Conservation (phyloP, 1,284 basidiomycete species). For the Ceratobasidium sp. region DNA sequence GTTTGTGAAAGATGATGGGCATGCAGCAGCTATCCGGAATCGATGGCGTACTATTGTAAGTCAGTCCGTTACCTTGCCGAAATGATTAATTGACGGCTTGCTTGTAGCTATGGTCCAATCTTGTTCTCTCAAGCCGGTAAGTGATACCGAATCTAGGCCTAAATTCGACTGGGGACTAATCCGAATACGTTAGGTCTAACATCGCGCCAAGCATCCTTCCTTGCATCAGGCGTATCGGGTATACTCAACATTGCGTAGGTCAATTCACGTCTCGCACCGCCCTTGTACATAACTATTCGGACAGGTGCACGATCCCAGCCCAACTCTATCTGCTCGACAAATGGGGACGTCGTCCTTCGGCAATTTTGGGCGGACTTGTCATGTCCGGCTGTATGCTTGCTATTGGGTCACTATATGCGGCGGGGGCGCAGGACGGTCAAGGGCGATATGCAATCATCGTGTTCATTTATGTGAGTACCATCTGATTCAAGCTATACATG, state of each 20-base stretch:
- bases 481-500: constrained; percentile 7
- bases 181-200: constrained; percentile 47
- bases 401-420: constrained; percentile 56
- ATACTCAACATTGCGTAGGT: constrained; percentile 54
- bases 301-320: constrained; percentile 51
- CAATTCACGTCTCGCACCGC: background rate
- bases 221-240: constrained; percentile 61
- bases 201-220: constrained; percentile 55
- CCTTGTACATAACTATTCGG: background rate
- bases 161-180: background rate
- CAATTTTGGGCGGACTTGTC: constrained; percentile 55
- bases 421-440: constrained; percentile 46
- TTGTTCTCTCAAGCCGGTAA: constrained; percentile 58
- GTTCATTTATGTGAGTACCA: constrained; percentile 53
- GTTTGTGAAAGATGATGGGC: constrained; percentile 37
- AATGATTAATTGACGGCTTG: background rate
- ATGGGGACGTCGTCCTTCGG: constrained; percentile 56
- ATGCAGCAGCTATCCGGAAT: constrained; percentile 43
- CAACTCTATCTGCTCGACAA: constrained; percentile 54
- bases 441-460: constrained; percentile 57
- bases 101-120: constrained; percentile 56
- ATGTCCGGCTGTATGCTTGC: constrained; percentile 52
- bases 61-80: background rate
- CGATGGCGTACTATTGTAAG: constrained; percentile 42
- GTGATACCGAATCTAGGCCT: constrained; percentile 1